Conservation (phyloP, 2,329 filamentous ascomycete genomes). For the Penicillium sp. region DNA sequence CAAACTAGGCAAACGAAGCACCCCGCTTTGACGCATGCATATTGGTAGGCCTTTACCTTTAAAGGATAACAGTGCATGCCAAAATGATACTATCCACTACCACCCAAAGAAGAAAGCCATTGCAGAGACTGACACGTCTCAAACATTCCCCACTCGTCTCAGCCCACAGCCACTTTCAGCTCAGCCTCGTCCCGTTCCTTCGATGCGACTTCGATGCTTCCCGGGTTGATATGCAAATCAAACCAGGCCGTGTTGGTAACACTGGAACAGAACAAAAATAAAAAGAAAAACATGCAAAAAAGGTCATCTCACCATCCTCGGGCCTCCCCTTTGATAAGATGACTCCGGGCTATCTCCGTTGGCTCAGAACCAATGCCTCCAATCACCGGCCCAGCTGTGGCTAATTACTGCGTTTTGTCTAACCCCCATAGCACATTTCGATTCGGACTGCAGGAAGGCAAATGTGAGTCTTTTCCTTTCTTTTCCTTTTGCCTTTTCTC, state of each 20-base stretch:
- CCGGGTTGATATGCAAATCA: background rate
- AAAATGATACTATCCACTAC: background rate
- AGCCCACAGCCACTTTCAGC: constrained; percentile 17
- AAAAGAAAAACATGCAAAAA: constrained; percentile 5
- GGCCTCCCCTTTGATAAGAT: constrained; percentile 14
- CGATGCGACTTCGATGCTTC: constrained; percentile 34
- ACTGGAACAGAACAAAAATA: constrained; percentile 1
- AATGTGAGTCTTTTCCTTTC: background rate
- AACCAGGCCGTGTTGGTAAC: background rate
- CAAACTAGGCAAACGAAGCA: background rate
- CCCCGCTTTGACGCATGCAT: constrained; percentile 1
- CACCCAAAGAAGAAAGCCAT: background rate
- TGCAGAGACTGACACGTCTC: constrained; percentile 6
- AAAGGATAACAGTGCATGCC: background rate
- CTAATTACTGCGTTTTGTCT: background rate
- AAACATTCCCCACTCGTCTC: constrained; percentile 7
- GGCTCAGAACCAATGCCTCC: background rate
- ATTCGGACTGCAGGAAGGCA: constrained; percentile 5
- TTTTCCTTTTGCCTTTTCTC: constrained; percentile 1
- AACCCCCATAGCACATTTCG: background rate
- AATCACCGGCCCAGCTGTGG: background rate
- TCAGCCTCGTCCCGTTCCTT: constrained; percentile 24
- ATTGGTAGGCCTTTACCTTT: background rate
- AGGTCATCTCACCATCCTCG: constrained; percentile 18
- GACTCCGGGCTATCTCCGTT: constrained; percentile 3